Evolutionary conservation across 768 basidiomycete genomes (phyloP), one percentile per base, ranked within the genome.

Genomic region (Fomitopsis pulvina): DNA sequence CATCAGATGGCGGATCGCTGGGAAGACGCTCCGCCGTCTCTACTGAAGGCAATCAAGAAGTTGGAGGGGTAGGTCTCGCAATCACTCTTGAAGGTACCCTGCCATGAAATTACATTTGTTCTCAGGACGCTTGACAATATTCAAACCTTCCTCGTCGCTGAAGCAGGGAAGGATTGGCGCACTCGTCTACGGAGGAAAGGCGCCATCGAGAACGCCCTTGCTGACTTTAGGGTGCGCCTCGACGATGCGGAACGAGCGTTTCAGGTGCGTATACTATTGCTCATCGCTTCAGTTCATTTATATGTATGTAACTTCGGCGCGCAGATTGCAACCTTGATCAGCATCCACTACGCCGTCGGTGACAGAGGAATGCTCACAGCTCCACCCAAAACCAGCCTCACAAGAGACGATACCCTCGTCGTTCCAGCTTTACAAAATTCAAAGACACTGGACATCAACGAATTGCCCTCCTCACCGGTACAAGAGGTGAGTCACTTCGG

Each of bases 221-320:
- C 37, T 1, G 63, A 68, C 7, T 68, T 67, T 41, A 59, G 64
- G 29, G 57, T 47, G 18, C 59, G 62, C 41, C 56, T 77, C 28
- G 69, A 75, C 21, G 75, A 77, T 21, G 72, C 76, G 10, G 66
- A 70, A 10, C 69, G 70, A 42, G 68, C 74, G 8, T 76, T 77
- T 50, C 75, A 77, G 66, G 76, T 73, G 52, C 21, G 50, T 6
- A 16, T 16, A 37, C 14, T 45, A 12, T 30, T 29, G 22, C 38
- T 6, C 22, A 2, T 45, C 39, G 18, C 18, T 47, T 18, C 4
- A 45, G 9, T 9, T 41, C 22, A 21, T 41, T 14, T 41, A 18
- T 18, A 32, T 10, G 20, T 7, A 18, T 26, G 12, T 43, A 24
- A 22, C 9, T 22, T 4, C 20, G 27, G 16, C 11, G 32, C 38